Conservation (phyloP, 1,284 basidiomycete species). For the Fomitopsis betulina region DNA sequence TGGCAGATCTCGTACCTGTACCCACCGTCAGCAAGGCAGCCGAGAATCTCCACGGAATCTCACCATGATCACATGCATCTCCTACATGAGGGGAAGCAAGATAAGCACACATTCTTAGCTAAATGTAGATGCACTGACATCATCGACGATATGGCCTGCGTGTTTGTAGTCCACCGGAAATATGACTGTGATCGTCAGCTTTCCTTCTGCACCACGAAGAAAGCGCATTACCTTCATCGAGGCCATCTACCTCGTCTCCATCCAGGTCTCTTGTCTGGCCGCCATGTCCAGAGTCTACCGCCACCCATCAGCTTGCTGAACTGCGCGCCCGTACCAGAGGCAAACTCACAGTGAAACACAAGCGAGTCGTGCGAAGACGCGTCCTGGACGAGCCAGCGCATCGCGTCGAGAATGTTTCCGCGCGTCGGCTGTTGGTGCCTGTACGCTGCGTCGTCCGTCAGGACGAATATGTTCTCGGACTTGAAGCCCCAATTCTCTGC, state of each 20-base stretch:
- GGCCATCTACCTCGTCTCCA: conserved; percentile 66
- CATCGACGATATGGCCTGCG: conserved; percentile 69
- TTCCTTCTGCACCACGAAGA: background rate
- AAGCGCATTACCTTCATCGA: conserved; percentile 47
- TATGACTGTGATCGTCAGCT: conserved; percentile 22
- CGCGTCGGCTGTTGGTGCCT: conserved; percentile 66
- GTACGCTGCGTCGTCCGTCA: conserved; percentile 70
- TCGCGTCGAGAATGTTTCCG: conserved; percentile 77
- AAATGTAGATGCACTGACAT: conserved; percentile 43
- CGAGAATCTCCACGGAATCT: background rate
- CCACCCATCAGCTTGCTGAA: background rate
- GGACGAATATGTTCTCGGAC: conserved; percentile 68
- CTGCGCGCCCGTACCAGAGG: background rate
- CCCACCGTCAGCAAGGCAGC: background rate
- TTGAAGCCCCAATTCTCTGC: conserved; percentile 61
- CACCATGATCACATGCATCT: conserved; percentile 60
- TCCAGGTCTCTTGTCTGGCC: conserved; percentile 70
- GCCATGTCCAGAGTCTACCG: conserved; percentile 78
- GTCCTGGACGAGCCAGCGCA: conserved; percentile 82
- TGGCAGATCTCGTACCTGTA: conserved; percentile 55
- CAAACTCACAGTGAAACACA: conserved; percentile 78
- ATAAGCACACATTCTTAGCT: background rate
- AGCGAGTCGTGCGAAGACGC: conserved; percentile 78
- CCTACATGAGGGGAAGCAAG: conserved; percentile 29
- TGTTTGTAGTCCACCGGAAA: conserved; percentile 75